These are phyloP conservation scores for Stemphylium vesicarium DNA, from an alignment of 2,329 filamentous ascomycete genomes.

Conservation along the genomic window DNA sequence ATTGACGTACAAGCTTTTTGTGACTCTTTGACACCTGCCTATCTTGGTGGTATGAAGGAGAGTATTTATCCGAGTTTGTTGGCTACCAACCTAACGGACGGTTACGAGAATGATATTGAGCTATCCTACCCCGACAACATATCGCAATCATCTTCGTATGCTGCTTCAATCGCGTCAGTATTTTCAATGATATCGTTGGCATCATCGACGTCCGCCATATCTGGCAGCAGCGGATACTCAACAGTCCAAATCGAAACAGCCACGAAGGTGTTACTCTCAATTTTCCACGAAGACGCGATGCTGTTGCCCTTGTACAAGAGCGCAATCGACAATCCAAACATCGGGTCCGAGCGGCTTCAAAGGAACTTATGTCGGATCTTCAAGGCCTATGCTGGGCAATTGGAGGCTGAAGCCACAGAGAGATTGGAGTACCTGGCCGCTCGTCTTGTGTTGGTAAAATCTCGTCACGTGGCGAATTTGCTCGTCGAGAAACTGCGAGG, in stretches of 20 bases:
- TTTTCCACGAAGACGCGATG: slow-evolving; percentile 6
- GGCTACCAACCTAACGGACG: background rate
- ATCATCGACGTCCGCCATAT: slow-evolving; percentile 7
- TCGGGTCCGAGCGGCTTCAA: slow-evolving; percentile 7
- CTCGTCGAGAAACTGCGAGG: slow-evolving; percentile 10
- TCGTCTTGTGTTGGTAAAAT: slow-evolving; percentile 12
- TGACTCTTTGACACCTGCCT: no score
- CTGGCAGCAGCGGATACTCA: slow-evolving; percentile 12
- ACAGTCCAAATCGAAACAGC: slow-evolving; percentile 12
- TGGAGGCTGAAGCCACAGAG: slow-evolving; percentile 2
- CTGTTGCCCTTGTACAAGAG: slow-evolving; percentile 7
- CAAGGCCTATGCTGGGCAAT: slow-evolving; percentile 2
- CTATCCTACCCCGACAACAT: background rate
- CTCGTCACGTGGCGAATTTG: slow-evolving; percentile 6
- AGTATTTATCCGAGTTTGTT: background rate
- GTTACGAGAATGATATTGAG: background rate
- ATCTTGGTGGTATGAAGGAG: no score
- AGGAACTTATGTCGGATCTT: slow-evolving; percentile 11
- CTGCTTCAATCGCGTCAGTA: slow-evolving; percentile 1
- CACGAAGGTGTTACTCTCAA: slow-evolving; percentile 5
- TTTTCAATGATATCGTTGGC: slow-evolving; percentile 1
- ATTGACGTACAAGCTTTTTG: no score
- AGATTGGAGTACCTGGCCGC: slow-evolving; percentile 8
- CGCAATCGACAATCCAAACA: background rate
- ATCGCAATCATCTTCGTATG: background rate